A percentile compares a stretch with the other conserved stretches of the same genome.
These are phyloP conservation scores for Apostasia ramifera DNA, from an alignment of 106 monocot species.

Conservation along the genomic window DNA sequence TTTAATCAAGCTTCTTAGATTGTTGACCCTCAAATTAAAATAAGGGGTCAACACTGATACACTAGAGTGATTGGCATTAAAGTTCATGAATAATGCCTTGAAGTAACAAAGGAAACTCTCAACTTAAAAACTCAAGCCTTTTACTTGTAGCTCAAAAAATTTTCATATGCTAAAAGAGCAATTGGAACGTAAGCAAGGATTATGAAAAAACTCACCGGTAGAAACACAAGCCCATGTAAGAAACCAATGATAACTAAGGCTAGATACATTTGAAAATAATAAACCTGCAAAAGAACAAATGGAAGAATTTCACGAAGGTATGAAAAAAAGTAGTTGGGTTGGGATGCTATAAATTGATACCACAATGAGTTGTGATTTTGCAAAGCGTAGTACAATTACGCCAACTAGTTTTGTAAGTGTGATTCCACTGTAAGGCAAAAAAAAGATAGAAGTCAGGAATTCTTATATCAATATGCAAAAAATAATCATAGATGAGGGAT, in stretches of 20 bases:
- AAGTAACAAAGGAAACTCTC: no score
- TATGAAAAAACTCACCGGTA: constrained; percentile 51
- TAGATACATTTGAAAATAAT: constrained; percentile 94
- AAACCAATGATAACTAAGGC: constrained; percentile 89
- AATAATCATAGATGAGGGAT: no score
- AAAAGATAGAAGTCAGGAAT: background rate
- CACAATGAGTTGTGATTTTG: constrained; percentile 94
- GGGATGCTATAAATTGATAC: constrained; percentile 23
- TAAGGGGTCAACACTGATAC: no score
- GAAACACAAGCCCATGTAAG: constrained; percentile 89
- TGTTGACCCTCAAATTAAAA: no score
- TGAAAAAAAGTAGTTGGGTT: background rate
- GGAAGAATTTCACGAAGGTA: background rate
- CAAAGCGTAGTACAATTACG: constrained; percentile 79
- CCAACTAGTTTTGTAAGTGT: constrained; percentile 95
- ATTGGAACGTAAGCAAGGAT: no score
- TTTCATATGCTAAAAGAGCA: background rate
- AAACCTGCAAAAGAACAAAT: constrained; percentile 49
- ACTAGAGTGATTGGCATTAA: no score
- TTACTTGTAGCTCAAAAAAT: no score
- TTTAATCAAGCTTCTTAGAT: no score
- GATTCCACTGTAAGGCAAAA: constrained; percentile 65
- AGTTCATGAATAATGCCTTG: no score
- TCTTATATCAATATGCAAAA: no score
- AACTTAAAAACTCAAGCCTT: no score